Evolutionary conservation across 495 filamentous ascomycete species (phyloP).

Genomic region (Terfezia claveryi): DNA sequence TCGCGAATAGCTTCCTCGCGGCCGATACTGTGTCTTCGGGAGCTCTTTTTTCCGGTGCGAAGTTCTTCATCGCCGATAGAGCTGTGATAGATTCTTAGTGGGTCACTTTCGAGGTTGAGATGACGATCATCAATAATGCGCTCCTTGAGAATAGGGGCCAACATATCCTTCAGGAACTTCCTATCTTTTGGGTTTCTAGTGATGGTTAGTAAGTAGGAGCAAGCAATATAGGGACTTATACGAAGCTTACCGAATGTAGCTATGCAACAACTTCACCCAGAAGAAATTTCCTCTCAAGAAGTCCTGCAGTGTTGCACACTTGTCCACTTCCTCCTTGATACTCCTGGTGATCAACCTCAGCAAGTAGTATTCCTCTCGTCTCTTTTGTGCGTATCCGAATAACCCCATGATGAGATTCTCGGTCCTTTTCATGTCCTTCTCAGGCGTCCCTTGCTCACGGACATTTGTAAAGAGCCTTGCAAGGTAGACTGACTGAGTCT

Average conservation of each 20-base stretch:
- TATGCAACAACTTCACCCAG: constrained; percentile 66
- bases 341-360: constrained; percentile 69
- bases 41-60: constrained; percentile 64
- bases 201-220: background rate
- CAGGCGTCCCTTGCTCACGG: constrained; percentile 62
- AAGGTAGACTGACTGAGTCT: constrained; percentile 90
- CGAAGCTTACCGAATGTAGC: constrained; percentile 48
- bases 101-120: constrained; percentile 87
- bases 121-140: constrained; percentile 79
- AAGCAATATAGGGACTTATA: background rate
- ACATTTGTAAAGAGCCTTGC: constrained; percentile 66
- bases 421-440: constrained; percentile 80
- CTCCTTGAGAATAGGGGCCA: constrained; percentile 62
- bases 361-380: constrained; percentile 89
- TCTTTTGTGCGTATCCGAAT: constrained; percentile 92
- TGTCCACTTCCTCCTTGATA: constrained; percentile 68
- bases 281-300: constrained; percentile 81
- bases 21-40: constrained; percentile 54
- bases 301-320: constrained; percentile 50
- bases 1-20: constrained; percentile 85
- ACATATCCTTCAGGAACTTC: constrained; percentile 68
- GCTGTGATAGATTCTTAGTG: constrained; percentile 89
- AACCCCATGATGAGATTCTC: constrained; percentile 90
- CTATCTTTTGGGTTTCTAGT: constrained; percentile 51
- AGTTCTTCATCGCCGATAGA: constrained; percentile 93